Evolutionary conservation across 495 filamentous ascomycete species (phyloP).

Genomic region (Aspergillus indologenus): DNA sequence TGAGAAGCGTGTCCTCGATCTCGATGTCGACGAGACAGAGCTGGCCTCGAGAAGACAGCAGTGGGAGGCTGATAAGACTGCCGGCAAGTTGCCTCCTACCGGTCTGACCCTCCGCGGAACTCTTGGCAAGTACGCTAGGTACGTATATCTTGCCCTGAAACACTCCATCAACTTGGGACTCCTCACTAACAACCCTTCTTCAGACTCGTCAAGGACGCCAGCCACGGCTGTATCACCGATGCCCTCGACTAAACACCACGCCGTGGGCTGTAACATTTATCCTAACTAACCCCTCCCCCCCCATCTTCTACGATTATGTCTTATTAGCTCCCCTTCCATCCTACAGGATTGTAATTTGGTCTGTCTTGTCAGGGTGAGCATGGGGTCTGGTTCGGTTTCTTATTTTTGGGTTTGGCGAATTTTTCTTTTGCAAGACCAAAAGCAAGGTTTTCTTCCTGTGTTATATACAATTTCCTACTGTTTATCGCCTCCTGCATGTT

Average conservation of each 20-base stretch:
- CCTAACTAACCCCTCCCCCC: neutral
- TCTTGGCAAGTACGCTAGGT: constrained; percentile 75
- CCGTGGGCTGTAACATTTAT: neutral
- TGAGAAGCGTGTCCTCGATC: constrained; percentile 42
- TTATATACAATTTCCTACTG: neutral
- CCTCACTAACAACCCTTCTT: constrained; percentile 1
- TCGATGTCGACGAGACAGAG: constrained; percentile 49
- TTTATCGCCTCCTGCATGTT: neutral
- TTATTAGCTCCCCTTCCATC: constrained; percentile 1
- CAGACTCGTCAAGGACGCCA: constrained; percentile 46
- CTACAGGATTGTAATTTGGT: neutral
- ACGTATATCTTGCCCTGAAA: neutral
- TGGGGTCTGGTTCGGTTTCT: neutral
- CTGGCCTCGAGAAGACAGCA: constrained; percentile 61
- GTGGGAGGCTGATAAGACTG: constrained; percentile 35
- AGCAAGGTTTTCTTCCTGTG: neutral
- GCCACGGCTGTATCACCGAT: constrained; percentile 24
- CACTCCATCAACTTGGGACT: neutral
- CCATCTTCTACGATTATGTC: neutral
- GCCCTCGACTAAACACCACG: constrained; percentile 11
- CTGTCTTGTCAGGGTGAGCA: constrained; percentile 2
- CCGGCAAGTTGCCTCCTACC: constrained; percentile 26
- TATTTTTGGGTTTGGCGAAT: neutral
- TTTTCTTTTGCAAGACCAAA: neutral
- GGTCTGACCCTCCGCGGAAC: constrained; percentile 61